These are phyloP conservation scores for Penicillium rolfsii DNA, from an alignment of 2,329 filamentous ascomycete genomes.

Conservation along the genomic window DNA sequence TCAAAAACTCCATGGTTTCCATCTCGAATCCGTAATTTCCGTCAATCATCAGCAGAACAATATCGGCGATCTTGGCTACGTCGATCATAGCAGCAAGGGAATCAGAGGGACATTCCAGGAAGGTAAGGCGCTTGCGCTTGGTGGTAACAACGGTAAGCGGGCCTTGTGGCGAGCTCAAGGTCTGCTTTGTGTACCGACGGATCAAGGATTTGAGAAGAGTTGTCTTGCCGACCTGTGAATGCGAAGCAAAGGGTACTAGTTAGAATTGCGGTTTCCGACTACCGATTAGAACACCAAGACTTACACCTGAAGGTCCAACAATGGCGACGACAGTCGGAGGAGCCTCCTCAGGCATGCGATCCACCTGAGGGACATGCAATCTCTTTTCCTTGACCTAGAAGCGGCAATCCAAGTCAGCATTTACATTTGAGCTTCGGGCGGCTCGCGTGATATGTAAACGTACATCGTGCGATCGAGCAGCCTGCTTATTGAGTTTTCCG, in stretches of 20 bases:
- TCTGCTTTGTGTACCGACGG: conserved; percentile 93
- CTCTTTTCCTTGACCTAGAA: conserved; percentile 87
- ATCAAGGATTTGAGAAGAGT: conserved; percentile 94
- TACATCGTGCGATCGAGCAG: conserved; percentile 60
- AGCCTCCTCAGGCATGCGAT: conserved; percentile 92
- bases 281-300: conserved; percentile 22
- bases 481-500: conserved; percentile 74
- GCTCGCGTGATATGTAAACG: conserved; percentile 20
- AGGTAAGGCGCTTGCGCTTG: conserved; percentile 91
- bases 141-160: conserved; percentile 96
- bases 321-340: conserved; percentile 91
- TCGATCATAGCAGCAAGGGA: conserved; percentile 96
- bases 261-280: conserved; percentile 5
- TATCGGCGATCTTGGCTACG: conserved; percentile 94
- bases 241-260: conserved; percentile 9
- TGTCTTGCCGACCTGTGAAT: conserved; percentile 72
- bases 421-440: conserved; percentile 2
- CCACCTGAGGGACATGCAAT: conserved; percentile 93
- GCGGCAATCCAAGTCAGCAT: conserved; percentile 21
- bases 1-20: conserved; percentile 99
- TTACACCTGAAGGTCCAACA: conserved; percentile 87
- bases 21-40: conserved; percentile 99
- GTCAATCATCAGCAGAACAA: conserved; percentile 96
- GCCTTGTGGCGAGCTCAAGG: conserved; percentile 82
- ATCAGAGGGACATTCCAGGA: conserved; percentile 92